Evolutionary conservation across 805 yeast genomes (phyloP), one percentile per base, ranked within the genome.

Genomic region (Monosporozyma aquatica): DNA sequence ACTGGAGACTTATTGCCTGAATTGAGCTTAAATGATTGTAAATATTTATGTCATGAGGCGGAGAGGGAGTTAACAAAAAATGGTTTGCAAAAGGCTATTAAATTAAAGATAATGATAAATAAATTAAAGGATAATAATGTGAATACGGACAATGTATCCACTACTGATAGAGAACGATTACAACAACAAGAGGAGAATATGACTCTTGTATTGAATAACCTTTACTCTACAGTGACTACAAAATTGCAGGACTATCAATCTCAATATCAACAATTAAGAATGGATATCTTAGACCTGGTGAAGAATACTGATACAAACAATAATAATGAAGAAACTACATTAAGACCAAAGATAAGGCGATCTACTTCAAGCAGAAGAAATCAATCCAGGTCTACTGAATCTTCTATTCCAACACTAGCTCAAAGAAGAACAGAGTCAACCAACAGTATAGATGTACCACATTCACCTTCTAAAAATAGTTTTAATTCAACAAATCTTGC

Each of bases 1-100:
- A 52, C 45, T 37, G 95, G 95, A 1, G 75, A 82, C 24, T 70
- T 83, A 4, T 64, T 90, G 40, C 78, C 85, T 2, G 79, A 76
- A 47, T 66, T 89, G 39, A 76, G 77, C 25, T 75, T 83, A 10
- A 76, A 73, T 7, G 92, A 87, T 55, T 72, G 89, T 35, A 67
- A 70, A 46, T 95, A 87, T 41, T 64, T 90, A 54, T 94, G 89
- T 2, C 70, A 83, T 1, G 43, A 47, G 5, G 35, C 20, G 2
- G 18, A 6, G 4, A 43, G 47, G 5, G 18, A 23, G n/a, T 20
- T 10, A n/a, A n/a, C n/a, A n/a, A n/a, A n/a, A n/a, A n/a, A n/a
- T n/a, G n/a, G n/a, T n/a, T 65, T 68, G 26, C 56, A 82, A 25
- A 71, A 74, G 15, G 69, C 95, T 22, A 66, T 89, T 3, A 58